Evolutionary conservation across 2,329 filamentous ascomycete species (phyloP), one percentile per base, ranked within the genome.

Genomic region (Phyllosticta capitalensis): DNA sequence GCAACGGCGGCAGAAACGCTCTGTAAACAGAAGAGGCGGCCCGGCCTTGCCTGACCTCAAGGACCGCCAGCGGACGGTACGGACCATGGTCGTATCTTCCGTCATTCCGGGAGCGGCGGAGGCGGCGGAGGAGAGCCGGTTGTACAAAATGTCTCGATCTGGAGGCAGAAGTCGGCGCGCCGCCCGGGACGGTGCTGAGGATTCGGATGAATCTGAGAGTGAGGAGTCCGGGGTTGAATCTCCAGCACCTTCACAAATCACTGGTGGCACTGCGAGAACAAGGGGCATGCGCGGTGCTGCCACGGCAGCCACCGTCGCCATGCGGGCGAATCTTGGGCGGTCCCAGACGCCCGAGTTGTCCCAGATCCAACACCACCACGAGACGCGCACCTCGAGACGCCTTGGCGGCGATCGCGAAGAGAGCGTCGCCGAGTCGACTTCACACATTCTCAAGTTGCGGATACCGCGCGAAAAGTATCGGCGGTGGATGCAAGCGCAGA

Each of bases 11-110:
- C 92, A 97, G 75, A 99, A 99, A 77, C 85, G 94, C 54, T 96
- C 94, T 6, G 89, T 96, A 66, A 97, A 96, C 71, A 83, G 94
- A 63, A 85, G 94, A 67, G 94, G 94, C 64, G 94, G 94, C 0
- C 94, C 94, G 5, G 88, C 90, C 61, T 78, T 99, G 49, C 94
- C 94, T n/a, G 94, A 99, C 75, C 84, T 99, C 61, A 96, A 95
- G 71, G 94, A 99, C 67, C 84, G 92, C 58, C 92, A 94, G 74
- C 85, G 92, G 56, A 97, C 94, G 0, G 92, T 97, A 60, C 85
- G 94, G 53, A 96, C 92, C 0, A 81, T 96, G 65, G 83, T 97
- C 56, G 90, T 99, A 1, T 96, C 92, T 9, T 92, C 90, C 2
- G 91, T 95, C 20, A 83, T 99, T 61, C 94, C 94, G 17, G 94